phyloP scores from a whole-genome alignment of 2,329 filamentous ascomycete genomes.

The Phaeosphaeriaceae sp. region DNA sequence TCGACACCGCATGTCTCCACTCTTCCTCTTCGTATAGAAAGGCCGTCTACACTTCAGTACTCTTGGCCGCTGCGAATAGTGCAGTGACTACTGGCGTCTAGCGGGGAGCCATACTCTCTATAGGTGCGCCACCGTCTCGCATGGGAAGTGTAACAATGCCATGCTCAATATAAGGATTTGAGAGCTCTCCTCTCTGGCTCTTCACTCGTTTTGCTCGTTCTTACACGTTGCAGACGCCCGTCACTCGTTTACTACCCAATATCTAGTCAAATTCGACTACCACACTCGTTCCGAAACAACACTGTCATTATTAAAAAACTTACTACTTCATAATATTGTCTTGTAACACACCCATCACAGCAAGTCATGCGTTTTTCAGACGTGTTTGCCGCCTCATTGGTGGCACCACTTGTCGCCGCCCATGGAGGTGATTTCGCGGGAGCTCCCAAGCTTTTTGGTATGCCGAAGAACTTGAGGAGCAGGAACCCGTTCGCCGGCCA shows the following conservation, averaged over 20 bases:
- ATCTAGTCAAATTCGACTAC: conserved; percentile 22
- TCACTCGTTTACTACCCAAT: conserved; percentile 33
- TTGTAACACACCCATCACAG: conserved; percentile 5
- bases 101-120: conserved; percentile 22
- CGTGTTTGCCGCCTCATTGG: conserved; percentile 35
- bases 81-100: conserved; percentile 19
- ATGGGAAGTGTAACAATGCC: conserved; percentile 10
- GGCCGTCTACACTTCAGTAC: conserved; percentile 17
- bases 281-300: conserved; percentile 23
- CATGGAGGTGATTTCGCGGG: conserved; percentile 34
- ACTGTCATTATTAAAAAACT: conserved; percentile 5
- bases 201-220: conserved; percentile 33
- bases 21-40: conserved; percentile 18
- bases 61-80: conserved; percentile 30
- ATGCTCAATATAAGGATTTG: conserved; percentile 30
- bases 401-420: conserved; percentile 40
- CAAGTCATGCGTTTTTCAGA: conserved; percentile 41
- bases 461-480: conserved; percentile 37
- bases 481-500: conserved; percentile 34
- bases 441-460: conserved; percentile 42
- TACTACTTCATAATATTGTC: conserved; percentile 1
- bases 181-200: conserved; percentile 6
- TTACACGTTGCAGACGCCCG: conserved; percentile 29
- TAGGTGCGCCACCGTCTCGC: conserved; percentile 24
- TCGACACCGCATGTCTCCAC: conserved; percentile 15